Evolutionary conservation across 202 grass and related monocot genomes (phyloP), one percentile per base, ranked within the genome.

Genomic region (Hordeum pubiflorum): DNA sequence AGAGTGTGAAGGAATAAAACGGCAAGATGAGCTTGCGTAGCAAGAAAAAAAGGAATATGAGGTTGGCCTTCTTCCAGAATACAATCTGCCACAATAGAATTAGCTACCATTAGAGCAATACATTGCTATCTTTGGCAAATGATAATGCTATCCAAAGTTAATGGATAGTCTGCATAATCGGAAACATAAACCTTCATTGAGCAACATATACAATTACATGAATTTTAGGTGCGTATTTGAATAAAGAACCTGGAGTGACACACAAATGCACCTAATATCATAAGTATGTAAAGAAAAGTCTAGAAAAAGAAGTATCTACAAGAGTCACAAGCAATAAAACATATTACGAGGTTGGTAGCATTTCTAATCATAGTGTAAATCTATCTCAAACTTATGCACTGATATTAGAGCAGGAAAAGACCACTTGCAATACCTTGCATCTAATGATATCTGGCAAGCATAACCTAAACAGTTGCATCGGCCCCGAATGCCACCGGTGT

Each of bases 1-100:
- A 70, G 66, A 70, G 66, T 22, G 38, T 70, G 38, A 70, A 70
- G 0, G 66, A 70, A 70, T 70, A 70, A 44, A 44, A 70, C 0
- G 66, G 66, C 38, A 70, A 15, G 20, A 70, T 70, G 66, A 70
- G 66, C 66, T 70, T 70, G 66, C 66, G 66, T 3, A 70, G 66
- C 38, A 70, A 13, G 66, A 70, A 70, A 38, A 70, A 70, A 44
- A 70, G 66, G 10, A 70, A 70, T 26, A 70, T 26, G 12, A 70
- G 21, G 66, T 70, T 70, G 66, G 38, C 66, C 21, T 70, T 70
- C 38, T 70, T 70, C 66, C 66, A 70, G 12, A 70, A 70, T 41
- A 13, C 21, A 0, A 70, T 44, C 66, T 70, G 66, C 38, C 5
- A 70, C 9, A 24, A 43, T 1, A 43, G 17, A 70, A 43, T 41